These are phyloP conservation scores for Rhizodiscina lignyota DNA, from an alignment of 495 filamentous ascomycete species.

Conservation along the genomic window DNA sequence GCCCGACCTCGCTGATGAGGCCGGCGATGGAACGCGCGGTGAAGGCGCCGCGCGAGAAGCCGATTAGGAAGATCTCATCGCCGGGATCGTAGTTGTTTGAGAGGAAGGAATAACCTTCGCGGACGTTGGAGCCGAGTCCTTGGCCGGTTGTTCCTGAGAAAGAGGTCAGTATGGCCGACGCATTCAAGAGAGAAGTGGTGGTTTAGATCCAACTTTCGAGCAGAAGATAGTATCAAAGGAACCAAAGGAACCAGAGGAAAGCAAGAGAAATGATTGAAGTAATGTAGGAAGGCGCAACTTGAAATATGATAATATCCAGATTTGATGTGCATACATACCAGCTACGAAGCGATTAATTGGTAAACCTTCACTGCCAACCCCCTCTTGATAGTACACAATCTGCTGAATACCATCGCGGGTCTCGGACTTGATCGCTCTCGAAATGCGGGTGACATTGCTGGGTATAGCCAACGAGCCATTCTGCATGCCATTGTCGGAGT, in stretches of 20 bases:
- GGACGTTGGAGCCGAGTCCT: constrained; percentile 35
- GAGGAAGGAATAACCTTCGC: constrained; percentile 50
- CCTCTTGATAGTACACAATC: constrained; percentile 22
- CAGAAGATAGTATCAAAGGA: not conserved
- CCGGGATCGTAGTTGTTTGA: constrained; percentile 47
- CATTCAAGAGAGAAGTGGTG: not conserved
- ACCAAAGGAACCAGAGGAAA: not conserved
- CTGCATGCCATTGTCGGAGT: constrained; percentile 19
- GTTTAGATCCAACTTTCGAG: not conserved
- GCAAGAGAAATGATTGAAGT: too few relatives aligned
- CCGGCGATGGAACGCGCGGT: constrained; percentile 49
- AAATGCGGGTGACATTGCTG: constrained; percentile 24
- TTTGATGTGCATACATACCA: constrained; percentile 6
- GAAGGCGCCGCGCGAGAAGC: constrained; percentile 61
- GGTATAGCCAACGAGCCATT: constrained; percentile 18
- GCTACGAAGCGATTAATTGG: constrained; percentile 14
- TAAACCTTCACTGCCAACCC: constrained; percentile 18
- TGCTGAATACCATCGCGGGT: constrained; percentile 23
- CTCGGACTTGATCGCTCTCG: constrained; percentile 21
- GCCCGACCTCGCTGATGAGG: constrained; percentile 41
- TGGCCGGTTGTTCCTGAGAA: constrained; percentile 17
- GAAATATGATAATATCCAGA: not conserved
- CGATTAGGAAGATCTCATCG: constrained; percentile 54
- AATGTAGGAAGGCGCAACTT: not conserved
- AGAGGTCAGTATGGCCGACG: too few relatives aligned